Base-by-base conservation (phyloP, 148 eudicot genomes). In the Simmondsia chinensis region DNA sequence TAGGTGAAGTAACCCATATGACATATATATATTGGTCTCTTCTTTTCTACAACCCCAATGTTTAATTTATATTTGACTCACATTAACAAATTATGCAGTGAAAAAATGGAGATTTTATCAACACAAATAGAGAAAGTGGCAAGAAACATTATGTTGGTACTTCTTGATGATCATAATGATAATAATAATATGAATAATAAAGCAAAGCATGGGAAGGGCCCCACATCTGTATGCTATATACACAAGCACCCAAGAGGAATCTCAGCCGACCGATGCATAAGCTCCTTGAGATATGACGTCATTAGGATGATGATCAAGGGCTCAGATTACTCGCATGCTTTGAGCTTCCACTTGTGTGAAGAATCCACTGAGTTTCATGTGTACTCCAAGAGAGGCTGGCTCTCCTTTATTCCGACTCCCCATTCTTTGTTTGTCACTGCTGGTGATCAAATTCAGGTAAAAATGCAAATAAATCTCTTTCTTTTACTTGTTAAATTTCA, bases 301-400 rank as follows among this genome's bases (percentile, higher is more conserved):
- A 80, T 88, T 9, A 56, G 80, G 43, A 88, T 75, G 85, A 64
- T 88, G 73, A 71, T 88, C 34, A 73, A 73, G 43, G 89, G 94
- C 25, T 68, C 81, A 6, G 89, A 83, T 37, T 75, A 63, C 43
- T 60, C 86, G 2, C 89, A 88, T 63, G 69, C 96, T 18, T 48
- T 88, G 10, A 59, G 83, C 25, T 29, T 83, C 45, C 94, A 88
- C 46, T 18, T 80, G 8, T 77, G 83, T 33, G 65, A 67, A 50
- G 89, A 69, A 13, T 65, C 71, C 5, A 68, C 82, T 0, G 81
- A 83, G 61, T 88, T 88, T 33, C 96, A 88, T 77, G 76, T 80
- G 45, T 88, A 88, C 56, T 79, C 89, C 33, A 88, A 88, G 77
- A 88, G 75, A 66, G 89, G 94, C 29, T 88, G 96, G 96, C 53